These are phyloP conservation scores for Kuraishia ogatae DNA, from an alignment of 805 yeast species.

Conservation along the genomic window DNA sequence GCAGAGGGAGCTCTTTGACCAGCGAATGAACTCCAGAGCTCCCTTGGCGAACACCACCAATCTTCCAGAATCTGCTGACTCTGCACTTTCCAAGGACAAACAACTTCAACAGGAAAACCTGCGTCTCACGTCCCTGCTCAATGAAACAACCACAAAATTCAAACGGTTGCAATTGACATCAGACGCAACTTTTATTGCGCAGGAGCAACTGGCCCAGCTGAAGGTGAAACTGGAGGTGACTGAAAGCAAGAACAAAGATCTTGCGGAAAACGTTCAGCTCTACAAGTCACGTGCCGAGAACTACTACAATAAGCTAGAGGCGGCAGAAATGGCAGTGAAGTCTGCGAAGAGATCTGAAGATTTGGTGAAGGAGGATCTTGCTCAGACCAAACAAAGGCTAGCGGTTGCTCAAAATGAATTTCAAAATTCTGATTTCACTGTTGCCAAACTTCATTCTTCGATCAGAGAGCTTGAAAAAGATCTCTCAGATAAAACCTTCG, in stretches of 20 bases:
- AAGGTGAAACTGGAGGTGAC: constrained; percentile 51
- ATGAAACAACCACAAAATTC: constrained; percentile 24
- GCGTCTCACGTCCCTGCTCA: constrained; percentile 23
- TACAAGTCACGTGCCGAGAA: constrained; percentile 70
- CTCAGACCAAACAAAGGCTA: constrained; percentile 39
- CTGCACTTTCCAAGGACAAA: constrained; percentile 37
- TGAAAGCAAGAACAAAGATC: constrained; percentile 44
- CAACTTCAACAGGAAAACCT: constrained; percentile 25
- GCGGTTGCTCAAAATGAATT: constrained; percentile 43
- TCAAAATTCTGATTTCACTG: constrained; percentile 40
- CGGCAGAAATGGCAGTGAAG: constrained; percentile 66
- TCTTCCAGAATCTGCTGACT: constrained; percentile 5
- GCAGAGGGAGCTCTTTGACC: constrained; percentile 20
- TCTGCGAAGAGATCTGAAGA: constrained; percentile 57
- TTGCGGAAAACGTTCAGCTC: constrained; percentile 44
- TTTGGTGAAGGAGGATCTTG: constrained; percentile 39
- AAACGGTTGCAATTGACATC: constrained; percentile 19
- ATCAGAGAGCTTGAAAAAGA: constrained; percentile 45
- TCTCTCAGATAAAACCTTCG: constrained; percentile 48
- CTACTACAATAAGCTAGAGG: constrained; percentile 62
- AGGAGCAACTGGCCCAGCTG: constrained; percentile 31
- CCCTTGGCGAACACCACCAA: neutral
- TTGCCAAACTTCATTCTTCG: constrained; percentile 42
- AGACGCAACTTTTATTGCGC: constrained; percentile 20
- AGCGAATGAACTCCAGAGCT: neutral